Base-by-base conservation (phyloP, 2,329 filamentous ascomycete genomes). In the Ascosphaera apis region DNA sequence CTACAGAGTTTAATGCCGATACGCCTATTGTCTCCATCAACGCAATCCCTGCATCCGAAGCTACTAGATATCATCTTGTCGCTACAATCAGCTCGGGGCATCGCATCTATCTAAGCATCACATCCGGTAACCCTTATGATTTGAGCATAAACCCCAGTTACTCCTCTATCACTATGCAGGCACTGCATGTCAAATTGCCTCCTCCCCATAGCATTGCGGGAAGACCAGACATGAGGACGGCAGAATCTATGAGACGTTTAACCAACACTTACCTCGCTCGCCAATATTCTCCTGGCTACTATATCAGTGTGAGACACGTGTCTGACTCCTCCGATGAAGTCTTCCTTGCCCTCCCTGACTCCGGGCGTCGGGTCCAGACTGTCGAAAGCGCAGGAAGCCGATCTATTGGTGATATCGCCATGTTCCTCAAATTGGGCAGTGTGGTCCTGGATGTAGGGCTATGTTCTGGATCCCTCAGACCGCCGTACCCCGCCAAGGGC, bases 121-220 rank as follows among this genome's bases (percentile, higher is more conserved):
- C 83, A 0, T 77, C 76, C 43, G 76, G 81, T 13, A 57, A 67
- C 65, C 52, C 54, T 43, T 54, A 58, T 56, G 54, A 58, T 37
- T 56, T 60, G 37, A 63, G 70, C 19, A 66, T 65, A 11, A 67
- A 67, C 15, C 63, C 68, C 15, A 65, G 69, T 5, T 74, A 65
- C 39, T 73, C 79, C 0, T 84, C 88, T 1, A 84, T 80, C 46
- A 93, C 82, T 55, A 93, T 98, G 82, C 84, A 93, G 54, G 73
- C 93, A n/a, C 78, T 91, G 45, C 88, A 91, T 49, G 81, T 98
- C 54, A 91, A 88, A 50, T 91, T 92, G 40, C 88, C 91, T 1
- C 88, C 88, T 55, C 39, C 55, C 44, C 41, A 54, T 45, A 43
- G 42, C 35, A 40, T 44, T 39, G 33, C 50, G 38, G 34, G 44